These are phyloP conservation scores for Phaffia australis DNA, from an alignment of 768 basidiomycete species.

Conservation along the genomic window DNA sequence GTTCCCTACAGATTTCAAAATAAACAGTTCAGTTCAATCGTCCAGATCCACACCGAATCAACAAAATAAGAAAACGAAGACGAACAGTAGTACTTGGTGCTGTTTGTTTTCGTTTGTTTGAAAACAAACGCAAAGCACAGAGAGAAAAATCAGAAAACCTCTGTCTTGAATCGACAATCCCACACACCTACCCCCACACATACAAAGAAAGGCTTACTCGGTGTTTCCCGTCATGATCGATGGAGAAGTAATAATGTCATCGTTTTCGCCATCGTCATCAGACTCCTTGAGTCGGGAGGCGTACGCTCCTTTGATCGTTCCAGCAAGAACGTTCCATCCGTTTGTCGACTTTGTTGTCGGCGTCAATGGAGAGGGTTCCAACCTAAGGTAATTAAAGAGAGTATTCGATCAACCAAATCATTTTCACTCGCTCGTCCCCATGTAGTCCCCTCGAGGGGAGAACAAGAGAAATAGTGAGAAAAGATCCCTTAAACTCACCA, in stretches of 20 bases:
- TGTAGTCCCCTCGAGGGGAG: no score
- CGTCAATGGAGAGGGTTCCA: not conserved
- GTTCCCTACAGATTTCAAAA: no score
- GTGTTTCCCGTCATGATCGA: not conserved
- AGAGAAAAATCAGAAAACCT: not conserved
- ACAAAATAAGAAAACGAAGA: not conserved
- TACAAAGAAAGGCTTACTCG: not conserved
- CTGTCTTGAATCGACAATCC: not conserved
- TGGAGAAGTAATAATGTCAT: not conserved
- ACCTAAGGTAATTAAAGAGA: constrained; percentile 10
- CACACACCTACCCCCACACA: not conserved
- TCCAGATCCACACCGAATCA: no score
- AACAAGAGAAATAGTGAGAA: constrained; percentile 18
- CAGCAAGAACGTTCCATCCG: not conserved
- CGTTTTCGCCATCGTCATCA: not conserved
- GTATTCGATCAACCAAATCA: constrained; percentile 21
- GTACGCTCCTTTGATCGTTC: not conserved
- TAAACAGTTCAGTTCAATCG: no score
- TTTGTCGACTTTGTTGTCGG: not conserved
- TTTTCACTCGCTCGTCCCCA: no score
- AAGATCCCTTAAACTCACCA: constrained; percentile 29
- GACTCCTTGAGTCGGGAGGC: not conserved
- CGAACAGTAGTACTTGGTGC: no score
- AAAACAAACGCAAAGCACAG: not conserved
- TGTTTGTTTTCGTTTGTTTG: not conserved